A percentile compares a stretch with the other conserved stretches of the same genome.
phyloP scores from a whole-genome alignment of 2,329 filamentous ascomycete species.

The Colletotrichum kahawae region DNA sequence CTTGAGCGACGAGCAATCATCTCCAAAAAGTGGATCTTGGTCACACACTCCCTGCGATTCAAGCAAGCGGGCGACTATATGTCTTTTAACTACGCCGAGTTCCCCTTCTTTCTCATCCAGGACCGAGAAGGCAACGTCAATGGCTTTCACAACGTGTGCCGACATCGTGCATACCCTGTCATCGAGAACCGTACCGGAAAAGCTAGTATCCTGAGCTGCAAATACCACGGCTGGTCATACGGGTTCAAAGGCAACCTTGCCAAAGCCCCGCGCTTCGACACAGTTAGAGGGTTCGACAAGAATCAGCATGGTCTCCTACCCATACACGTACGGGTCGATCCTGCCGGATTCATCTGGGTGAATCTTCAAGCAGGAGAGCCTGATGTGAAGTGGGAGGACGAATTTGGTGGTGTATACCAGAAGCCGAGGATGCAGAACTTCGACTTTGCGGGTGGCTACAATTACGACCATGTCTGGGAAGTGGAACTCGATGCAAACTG shows the following conservation, averaged over 20 bases:
- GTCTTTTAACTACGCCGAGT: slow-evolving; percentile 24
- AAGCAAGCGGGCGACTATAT: slow-evolving; percentile 23
- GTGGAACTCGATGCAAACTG: slow-evolving; percentile 41
- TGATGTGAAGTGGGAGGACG: slow-evolving; percentile 46
- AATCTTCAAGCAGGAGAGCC: slow-evolving; percentile 48
- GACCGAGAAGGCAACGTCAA: slow-evolving; percentile 25
- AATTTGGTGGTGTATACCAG: slow-evolving; percentile 35
- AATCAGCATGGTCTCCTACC: slow-evolving; percentile 33
- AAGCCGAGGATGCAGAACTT: slow-evolving; percentile 27
- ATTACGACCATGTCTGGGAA: slow-evolving; percentile 36
- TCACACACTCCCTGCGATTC: slow-evolving; percentile 26
- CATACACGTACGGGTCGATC: slow-evolving; percentile 50
- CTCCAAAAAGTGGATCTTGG: slow-evolving; percentile 37
- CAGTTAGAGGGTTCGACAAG: slow-evolving; percentile 42
- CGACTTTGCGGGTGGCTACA: slow-evolving; percentile 28
- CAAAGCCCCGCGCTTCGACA: slow-evolving; percentile 47
- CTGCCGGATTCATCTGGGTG: slow-evolving; percentile 53
- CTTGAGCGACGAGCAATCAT: slow-evolving; percentile 45
- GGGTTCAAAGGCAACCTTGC: slow-evolving; percentile 44
- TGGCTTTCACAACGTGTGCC: slow-evolving; percentile 26
- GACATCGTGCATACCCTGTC: slow-evolving; percentile 25
- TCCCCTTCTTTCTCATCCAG: slow-evolving; percentile 26
- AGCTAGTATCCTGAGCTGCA: slow-evolving; percentile 22
- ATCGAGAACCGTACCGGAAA: slow-evolving; percentile 24
- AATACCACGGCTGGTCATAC: slow-evolving; percentile 53